Percentiles rank a stretch among this genome's conserved stretches.
Conservation (phyloP, 805 yeast species). For the Wickerhamomyces hampshirensis region DNA sequence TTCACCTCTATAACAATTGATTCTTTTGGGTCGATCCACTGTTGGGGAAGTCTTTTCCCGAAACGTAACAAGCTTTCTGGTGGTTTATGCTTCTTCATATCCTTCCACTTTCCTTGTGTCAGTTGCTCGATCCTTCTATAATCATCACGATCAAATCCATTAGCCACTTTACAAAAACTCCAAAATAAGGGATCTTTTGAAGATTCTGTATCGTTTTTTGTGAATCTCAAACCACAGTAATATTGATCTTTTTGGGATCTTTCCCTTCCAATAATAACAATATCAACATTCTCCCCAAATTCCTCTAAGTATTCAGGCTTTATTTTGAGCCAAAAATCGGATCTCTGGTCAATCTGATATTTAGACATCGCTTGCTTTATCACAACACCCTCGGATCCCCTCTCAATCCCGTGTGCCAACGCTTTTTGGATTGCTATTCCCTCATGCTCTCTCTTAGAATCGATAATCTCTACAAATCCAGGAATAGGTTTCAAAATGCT, state of each 20-base stretch:
- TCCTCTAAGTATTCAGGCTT: conserved; percentile 88
- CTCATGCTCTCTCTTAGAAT: conserved; percentile 33
- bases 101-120: conserved; percentile 60
- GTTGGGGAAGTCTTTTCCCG: conserved; percentile 58
- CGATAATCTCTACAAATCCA: conserved; percentile 44
- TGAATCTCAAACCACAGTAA: conserved; percentile 64
- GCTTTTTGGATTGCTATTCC: conserved; percentile 52
- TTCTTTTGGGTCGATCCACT: conserved; percentile 76
- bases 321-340: conserved; percentile 75
- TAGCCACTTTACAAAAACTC: conserved; percentile 76
- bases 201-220: conserved; percentile 28
- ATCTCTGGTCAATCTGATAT: conserved; percentile 59
- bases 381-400: conserved; percentile 77
- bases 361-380: conserved; percentile 57
- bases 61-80: conserved; percentile 42
- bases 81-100: conserved; percentile 34
- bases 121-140: conserved; percentile 50
- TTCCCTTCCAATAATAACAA: conserved; percentile 73
- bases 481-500: conserved; percentile 37
- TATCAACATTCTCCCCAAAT: conserved; percentile 82
- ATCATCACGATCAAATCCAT: conserved; percentile 70
- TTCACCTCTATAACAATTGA: conserved; percentile 80
- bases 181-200: conserved; percentile 34
- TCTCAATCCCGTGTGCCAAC: conserved; percentile 51
- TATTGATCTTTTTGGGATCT: conserved; percentile 66